Evolutionary conservation across 768 basidiomycete genomes (phyloP).

Genomic region (Lentinula lateritia): DNA sequence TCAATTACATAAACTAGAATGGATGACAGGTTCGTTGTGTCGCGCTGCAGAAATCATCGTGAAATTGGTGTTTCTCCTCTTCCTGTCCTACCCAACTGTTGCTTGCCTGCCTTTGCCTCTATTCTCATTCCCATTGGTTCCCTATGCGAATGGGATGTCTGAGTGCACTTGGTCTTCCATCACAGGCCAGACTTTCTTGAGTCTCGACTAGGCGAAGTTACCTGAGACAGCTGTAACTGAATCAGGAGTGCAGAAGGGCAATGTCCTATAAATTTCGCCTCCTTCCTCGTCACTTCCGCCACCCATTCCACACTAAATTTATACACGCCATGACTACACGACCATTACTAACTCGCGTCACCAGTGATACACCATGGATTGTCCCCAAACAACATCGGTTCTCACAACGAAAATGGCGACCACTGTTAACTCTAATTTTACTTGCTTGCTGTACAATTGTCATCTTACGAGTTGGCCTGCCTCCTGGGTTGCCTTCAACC

Average conservation of each 20-base stretch:
- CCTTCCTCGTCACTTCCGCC: not conserved
- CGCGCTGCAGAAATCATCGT: no score
- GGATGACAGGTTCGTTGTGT: no score
- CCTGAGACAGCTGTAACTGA: not conserved
- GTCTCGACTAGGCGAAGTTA: not conserved
- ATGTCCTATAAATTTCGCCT: not conserved
- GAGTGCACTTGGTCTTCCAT: not conserved
- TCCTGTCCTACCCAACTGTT: no score
- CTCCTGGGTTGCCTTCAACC: not conserved
- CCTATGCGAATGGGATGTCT: not conserved
- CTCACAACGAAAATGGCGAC: not conserved
- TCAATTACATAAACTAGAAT: no score
- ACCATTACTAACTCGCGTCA: not conserved
- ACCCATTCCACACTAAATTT: not conserved
- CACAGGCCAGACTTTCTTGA: not conserved
- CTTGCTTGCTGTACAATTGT: not conserved
- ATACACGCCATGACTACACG: not conserved
- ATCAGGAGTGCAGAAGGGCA: not conserved
- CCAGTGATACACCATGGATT: not conserved
- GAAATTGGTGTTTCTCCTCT: no score
- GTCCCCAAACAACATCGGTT: not conserved
- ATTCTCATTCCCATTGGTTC: not conserved
- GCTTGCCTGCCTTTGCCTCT: no score
- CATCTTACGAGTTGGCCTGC: not conserved
- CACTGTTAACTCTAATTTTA: not conserved